A percentile compares a stretch with the other conserved stretches of the same genome.
phyloP scores from a whole-genome alignment of 2,329 filamentous ascomycete genomes.

The Hypoxylon sp. region DNA sequence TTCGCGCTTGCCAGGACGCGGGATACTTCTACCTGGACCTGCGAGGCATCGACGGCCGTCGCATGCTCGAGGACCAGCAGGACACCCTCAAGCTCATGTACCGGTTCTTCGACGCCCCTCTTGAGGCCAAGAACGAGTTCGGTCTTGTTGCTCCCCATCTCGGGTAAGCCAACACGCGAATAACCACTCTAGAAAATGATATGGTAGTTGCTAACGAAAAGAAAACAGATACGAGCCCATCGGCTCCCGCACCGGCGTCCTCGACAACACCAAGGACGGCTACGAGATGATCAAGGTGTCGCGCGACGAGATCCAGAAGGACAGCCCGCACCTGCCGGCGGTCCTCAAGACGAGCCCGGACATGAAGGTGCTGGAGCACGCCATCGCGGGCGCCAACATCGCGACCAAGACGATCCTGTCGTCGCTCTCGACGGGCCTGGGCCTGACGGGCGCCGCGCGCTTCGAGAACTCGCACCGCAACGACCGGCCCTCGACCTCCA shows the following conservation, averaged over 20 bases:
- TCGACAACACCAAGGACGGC: constrained; percentile 61
- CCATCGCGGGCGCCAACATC: constrained; percentile 63
- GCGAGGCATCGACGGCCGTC: constrained; percentile 63
- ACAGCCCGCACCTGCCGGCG: constrained; percentile 59
- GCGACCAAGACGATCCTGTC: constrained; percentile 63
- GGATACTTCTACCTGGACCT: constrained; percentile 70
- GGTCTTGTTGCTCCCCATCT: constrained; percentile 66
- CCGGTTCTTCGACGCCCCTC: constrained; percentile 64
- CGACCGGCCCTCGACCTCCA: constrained; percentile 61
- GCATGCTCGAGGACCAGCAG: constrained; percentile 64
- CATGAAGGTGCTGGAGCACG: constrained; percentile 61
- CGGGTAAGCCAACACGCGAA: constrained; percentile 52
- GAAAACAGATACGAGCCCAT: constrained; percentile 60
- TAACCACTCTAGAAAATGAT: not conserved
- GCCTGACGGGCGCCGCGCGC: constrained; percentile 58
- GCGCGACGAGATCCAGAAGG: constrained; percentile 62
- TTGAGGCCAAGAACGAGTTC: constrained; percentile 68
- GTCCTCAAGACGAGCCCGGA: constrained; percentile 62
- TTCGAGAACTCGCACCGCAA: constrained; percentile 66
- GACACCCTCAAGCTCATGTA: constrained; percentile 66
- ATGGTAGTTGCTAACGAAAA: constrained; percentile 1
- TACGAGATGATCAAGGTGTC: constrained; percentile 67
- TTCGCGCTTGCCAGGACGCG: constrained; percentile 61
- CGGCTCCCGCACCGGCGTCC: constrained; percentile 61
- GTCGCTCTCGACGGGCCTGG: constrained; percentile 61